Evolutionary conservation across 1,284 basidiomycete genomes (phyloP).

Genomic region (Trametes sp.): DNA sequence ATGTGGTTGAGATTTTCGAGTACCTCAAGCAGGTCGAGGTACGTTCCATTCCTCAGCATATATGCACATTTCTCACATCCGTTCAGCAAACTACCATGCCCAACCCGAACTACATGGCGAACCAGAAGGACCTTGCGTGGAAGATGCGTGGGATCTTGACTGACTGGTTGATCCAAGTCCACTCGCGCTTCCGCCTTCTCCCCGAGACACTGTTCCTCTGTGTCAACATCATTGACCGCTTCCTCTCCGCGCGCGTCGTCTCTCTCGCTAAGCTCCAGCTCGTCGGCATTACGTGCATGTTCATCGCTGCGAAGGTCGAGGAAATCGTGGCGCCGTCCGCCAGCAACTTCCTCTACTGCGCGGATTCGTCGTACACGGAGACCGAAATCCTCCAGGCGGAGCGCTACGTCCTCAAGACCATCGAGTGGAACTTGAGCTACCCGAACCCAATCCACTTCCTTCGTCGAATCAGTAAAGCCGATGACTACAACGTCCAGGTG

Average conservation of each 20-base stretch:
- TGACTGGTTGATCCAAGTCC: conserved; percentile 98
- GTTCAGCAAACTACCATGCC: conserved; percentile 82
- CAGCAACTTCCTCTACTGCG: conserved; percentile 87
- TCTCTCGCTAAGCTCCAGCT: conserved; percentile 95
- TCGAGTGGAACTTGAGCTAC: conserved; percentile 93
- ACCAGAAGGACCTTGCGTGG: conserved; percentile 92
- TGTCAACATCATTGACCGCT: conserved; percentile 96
- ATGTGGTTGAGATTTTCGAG: conserved; percentile 93
- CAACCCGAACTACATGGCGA: conserved; percentile 90
- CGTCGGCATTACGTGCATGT: conserved; percentile 93
- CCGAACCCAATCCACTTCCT: conserved; percentile 96
- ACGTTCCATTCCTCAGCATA: conserved; percentile 23
- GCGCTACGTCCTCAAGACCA: conserved; percentile 89
- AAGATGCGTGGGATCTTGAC: conserved; percentile 94
- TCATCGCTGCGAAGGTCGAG: conserved; percentile 95
- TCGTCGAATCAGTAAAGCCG: conserved; percentile 93
- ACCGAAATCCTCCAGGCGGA: conserved; percentile 94
- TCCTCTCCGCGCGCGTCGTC: conserved; percentile 90
- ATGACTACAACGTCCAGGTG: conserved; percentile 92
- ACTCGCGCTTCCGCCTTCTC: conserved; percentile 91
- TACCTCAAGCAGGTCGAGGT: conserved; percentile 88
- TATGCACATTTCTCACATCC: conserved; percentile 17
- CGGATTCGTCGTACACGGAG: conserved; percentile 88
- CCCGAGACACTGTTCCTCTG: conserved; percentile 97
- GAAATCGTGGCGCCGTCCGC: conserved; percentile 95